Evolutionary conservation across 2,329 filamentous ascomycete genomes (phyloP).

Genomic region (Raffaelea arxii): DNA sequence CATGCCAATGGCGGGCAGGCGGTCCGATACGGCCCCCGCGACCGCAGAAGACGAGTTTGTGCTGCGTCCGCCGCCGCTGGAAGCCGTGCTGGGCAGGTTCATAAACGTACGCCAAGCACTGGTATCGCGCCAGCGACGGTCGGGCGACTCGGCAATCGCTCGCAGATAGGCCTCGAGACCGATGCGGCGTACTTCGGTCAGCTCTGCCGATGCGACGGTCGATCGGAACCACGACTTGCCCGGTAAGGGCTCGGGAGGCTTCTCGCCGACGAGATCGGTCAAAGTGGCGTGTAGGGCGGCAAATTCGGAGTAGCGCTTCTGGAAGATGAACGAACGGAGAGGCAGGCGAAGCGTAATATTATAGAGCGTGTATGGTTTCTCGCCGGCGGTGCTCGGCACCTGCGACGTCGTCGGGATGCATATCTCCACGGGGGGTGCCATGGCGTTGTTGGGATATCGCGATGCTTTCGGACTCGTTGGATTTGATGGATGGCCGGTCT

Average conservation of each 20-base stretch:
- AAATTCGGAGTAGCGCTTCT: constrained; percentile 80
- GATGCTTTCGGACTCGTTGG: too few relatives aligned
- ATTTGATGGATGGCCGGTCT: too few relatives aligned
- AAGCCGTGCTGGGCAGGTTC: constrained; percentile 45
- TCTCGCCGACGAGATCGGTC: constrained; percentile 44
- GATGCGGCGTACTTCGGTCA: constrained; percentile 60
- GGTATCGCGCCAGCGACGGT: constrained; percentile 66
- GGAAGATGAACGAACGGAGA: constrained; percentile 63
- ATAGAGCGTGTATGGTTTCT: constrained; percentile 67
- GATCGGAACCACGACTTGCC: constrained; percentile 69
- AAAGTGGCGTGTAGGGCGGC: constrained; percentile 54
- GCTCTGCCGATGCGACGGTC: constrained; percentile 57
- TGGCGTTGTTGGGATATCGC: constrained; percentile 19
- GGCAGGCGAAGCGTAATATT: constrained; percentile 70
- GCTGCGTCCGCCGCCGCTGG: constrained; percentile 7
- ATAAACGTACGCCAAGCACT: constrained; percentile 65
- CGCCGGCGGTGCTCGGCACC: constrained; percentile 34
- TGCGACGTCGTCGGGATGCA: constrained; percentile 57
- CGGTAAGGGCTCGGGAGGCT: constrained; percentile 60
- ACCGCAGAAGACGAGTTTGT: constrained; percentile 3
- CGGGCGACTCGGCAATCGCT: constrained; percentile 62
- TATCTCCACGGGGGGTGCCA: constrained; percentile 58
- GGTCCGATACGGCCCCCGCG: constrained; percentile 19
- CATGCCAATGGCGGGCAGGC: constrained; percentile 23
- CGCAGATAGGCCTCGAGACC: constrained; percentile 64